These are phyloP conservation scores for Hygrophila difformis DNA, from an alignment of 257 asterid species.

Conservation along the genomic window DNA sequence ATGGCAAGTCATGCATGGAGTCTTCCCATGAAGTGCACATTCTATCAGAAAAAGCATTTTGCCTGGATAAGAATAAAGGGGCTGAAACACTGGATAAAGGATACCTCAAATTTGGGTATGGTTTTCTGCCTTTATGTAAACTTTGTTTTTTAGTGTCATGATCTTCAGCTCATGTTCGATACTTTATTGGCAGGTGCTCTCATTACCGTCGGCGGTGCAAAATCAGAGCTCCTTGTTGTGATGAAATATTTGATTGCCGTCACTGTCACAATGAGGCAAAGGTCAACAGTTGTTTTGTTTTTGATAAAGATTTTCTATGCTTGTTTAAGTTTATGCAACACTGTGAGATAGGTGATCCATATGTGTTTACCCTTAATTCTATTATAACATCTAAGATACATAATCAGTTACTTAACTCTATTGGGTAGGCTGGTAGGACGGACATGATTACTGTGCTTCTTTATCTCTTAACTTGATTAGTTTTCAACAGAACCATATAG, in stretches of 20 bases:
- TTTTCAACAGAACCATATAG: conserved; percentile 52
- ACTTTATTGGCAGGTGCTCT: conserved; percentile 52
- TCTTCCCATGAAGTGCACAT: conserved; percentile 20
- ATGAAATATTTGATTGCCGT: conserved; percentile 71
- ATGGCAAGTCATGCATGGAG: conserved; percentile 16
- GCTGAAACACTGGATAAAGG: conserved; percentile 49
- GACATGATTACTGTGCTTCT: too few species aligned
- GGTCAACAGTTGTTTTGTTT: conserved; percentile 25
- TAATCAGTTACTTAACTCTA: too few species aligned
- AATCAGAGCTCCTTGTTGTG: conserved; percentile 81
- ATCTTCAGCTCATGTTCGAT: conserved; percentile 11
- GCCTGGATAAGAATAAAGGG: conserved; percentile 19
- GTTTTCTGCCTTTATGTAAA: conserved; percentile 2
- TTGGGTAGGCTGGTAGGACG: too few species aligned
- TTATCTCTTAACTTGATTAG: too few species aligned
- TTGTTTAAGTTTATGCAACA: too few species aligned
- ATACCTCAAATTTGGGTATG: conserved; percentile 68
- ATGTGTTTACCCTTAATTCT: too few species aligned
- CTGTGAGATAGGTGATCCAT: too few species aligned
- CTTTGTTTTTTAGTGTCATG: not conserved
- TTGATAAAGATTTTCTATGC: too few species aligned
- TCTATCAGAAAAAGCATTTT: conserved; percentile 16
- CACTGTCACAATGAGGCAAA: conserved; percentile 93
- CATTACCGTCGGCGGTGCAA: conserved; percentile 84
- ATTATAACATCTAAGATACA: too few species aligned